These are phyloP conservation scores for Postia placenta DNA, from an alignment of 768 basidiomycete species.

Conservation along the genomic window DNA sequence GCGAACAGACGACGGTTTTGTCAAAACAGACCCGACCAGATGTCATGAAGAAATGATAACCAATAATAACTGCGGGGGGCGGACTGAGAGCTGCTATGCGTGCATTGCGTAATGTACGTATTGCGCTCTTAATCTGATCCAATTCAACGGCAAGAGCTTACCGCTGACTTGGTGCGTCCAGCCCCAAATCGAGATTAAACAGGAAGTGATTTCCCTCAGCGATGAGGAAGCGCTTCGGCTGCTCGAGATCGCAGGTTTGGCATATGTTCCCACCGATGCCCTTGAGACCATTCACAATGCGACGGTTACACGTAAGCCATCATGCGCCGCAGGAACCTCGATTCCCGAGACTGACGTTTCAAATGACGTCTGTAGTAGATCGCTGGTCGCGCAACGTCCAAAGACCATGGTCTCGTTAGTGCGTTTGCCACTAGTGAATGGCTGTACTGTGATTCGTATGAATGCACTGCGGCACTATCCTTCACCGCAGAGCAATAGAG, in stretches of 20 bases:
- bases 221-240: conserved; percentile 6
- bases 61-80: neutral
- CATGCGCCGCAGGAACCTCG: conserved; percentile 26
- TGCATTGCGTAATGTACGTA: neutral
- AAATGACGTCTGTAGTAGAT: neutral
- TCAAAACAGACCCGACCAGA: too few relatives aligned
- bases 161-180: too few relatives aligned
- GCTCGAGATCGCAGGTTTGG: conserved; percentile 17
- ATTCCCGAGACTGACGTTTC: conserved; percentile 23
- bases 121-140: neutral
- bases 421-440: conserved; percentile 10
- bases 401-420: conserved; percentile 5
- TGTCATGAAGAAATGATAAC: neutral
- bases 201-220: conserved; percentile 1
- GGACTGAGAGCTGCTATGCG: neutral
- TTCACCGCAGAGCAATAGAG: conserved; percentile 26
- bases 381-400: neutral
- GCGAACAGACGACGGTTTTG: too few relatives aligned
- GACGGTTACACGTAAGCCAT: conserved; percentile 25
- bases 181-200: conserved; percentile 10
- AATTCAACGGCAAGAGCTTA: too few relatives aligned
- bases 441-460: conserved; percentile 29
- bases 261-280: conserved; percentile 22
- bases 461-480: neutral
- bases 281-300: conserved; percentile 19